Evolutionary conservation across 176 grass and related monocot genomes (phyloP), one percentile per base, ranked within the genome.

Genomic region (Lolium multiflorum): DNA sequence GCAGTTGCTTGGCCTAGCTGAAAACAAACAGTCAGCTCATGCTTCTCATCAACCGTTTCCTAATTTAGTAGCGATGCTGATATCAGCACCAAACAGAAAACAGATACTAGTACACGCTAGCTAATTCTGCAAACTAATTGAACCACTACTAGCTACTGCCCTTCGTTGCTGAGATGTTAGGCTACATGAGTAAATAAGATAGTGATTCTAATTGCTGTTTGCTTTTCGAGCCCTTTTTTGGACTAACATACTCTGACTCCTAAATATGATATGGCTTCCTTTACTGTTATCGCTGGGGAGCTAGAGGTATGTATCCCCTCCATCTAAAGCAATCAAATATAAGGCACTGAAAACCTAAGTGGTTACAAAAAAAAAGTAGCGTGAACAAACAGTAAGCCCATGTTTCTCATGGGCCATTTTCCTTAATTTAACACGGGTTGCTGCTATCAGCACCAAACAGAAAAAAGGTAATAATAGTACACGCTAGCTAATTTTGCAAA

Each of bases 381-480:
- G 24, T 12, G 47, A 74, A 16, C 46, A 74, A 74, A 50, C n/a
- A 0, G 46, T 16, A 6, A 74, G 71, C 71, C 8, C 13, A 1
- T 26, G 7, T 74, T 14, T 16, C 46, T 74, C 71, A 49, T 25
- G 18, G 35, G 39, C 44, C 41, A 25, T 24, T 47, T 25, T 5
- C 44, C 41, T 49, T 15, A n/a, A n/a, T n/a, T n/a, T n/a, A 12
- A 22, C 71, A 22, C n/a, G 2, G 5, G 44, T 49, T 49, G 44
- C 44, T 74, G 46, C 26, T 50, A 74, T 50, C 21, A 50, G 44
- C 41, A 72, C 70, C 70, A 72, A 47, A 47, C 70, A 72, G 68
- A 21, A 46, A 14, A 31, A 31, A 31, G 28, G 28, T 31, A 4
- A 31, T 46, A 44, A 9, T 46, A 22, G 39, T 26, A 51, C 17